Evolutionary conservation across 345 rosid species (phyloP).

Genomic region (Erucastrum elatum): DNA sequence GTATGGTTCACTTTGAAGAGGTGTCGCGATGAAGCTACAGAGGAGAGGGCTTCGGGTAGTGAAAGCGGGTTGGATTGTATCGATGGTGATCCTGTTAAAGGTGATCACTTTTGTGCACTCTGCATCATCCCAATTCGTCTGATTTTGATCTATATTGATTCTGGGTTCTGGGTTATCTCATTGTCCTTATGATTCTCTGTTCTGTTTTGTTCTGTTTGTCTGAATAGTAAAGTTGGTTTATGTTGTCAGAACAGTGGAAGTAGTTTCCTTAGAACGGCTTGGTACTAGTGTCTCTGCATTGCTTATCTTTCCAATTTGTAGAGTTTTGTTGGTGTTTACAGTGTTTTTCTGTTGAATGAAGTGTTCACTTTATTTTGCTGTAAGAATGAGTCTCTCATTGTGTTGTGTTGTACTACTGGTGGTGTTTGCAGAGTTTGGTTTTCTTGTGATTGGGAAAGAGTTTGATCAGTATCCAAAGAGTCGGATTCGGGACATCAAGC

Average conservation of each 20-base stretch:
- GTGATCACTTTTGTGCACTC: conserved; percentile 29
- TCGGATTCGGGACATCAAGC: conserved; percentile 38
- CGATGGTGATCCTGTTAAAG: conserved; percentile 69
- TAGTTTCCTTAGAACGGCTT: background rate
- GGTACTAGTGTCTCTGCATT: background rate
- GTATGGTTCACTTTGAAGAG: conserved; percentile 57
- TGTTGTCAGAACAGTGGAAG: background rate
- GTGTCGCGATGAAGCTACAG: conserved; percentile 30
- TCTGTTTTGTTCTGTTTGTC: background rate
- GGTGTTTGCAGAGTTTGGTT: conserved; percentile 69
- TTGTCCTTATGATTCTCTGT: background rate
- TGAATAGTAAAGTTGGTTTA: background rate
- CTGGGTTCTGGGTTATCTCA: background rate
- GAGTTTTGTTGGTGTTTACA: background rate
- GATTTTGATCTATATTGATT: background rate
- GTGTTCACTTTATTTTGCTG: background rate
- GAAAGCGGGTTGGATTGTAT: conserved; percentile 36
- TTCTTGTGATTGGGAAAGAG: conserved; percentile 72
- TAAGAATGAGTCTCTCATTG: conserved; percentile 1
- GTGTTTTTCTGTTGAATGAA: background rate
- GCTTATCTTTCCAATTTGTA: background rate
- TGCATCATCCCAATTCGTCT: background rate
- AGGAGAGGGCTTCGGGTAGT: background rate
- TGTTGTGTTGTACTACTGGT: conserved; percentile 4
- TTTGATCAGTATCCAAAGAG: conserved; percentile 65